Evolutionary conservation across 306 rosid genomes (phyloP), one percentile per base, ranked within the genome.

Genomic region (Fagus sylvatica): DNA sequence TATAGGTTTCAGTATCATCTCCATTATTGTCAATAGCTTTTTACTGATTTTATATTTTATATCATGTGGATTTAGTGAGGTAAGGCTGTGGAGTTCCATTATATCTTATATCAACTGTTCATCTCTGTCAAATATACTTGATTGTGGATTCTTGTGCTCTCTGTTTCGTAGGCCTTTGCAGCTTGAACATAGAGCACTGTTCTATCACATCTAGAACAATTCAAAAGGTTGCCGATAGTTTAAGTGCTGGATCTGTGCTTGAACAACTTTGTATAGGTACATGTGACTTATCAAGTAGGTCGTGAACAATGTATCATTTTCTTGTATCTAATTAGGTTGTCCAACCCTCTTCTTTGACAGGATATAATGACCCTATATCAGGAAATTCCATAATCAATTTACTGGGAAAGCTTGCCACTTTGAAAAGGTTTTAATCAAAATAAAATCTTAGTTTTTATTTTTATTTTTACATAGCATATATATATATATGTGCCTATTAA

Each of bases 161-260:
- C 73, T 72, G 40, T 80, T 81, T 55, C 83, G 61, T 67, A 92
- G 98, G 89, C 36, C 93, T 91, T 69, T 89, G 88, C 82, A 85
- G 90, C 89, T 87, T 95, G 89, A 92, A 90, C 60, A 79, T 89
- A 78, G 98, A 92, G 72, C 85, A 86, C 79, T 95, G 98, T 73
- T 77, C 83, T 76, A 80, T 95, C 84, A 92, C 98, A 56, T 85
- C 96, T 71, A 91, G 88, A 88, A 92, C 98, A 43, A 82, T 95
- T 75, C 93, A 87, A 81, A 89, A 87, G 79, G 82, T 91, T 79
- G 83, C 91, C 11, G 93, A 92, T 88, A 92, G 90, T 59, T 73
- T 95, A 85, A 84, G 79, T 84, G 74, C 88, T 72, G 78, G 76
- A 75, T 89, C 97, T 73, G 87, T 72, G 33, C 93, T 95, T 17